Evolutionary conservation across 2,329 filamentous ascomycete genomes (phyloP).

Genomic region (Diaporthe capsici): DNA sequence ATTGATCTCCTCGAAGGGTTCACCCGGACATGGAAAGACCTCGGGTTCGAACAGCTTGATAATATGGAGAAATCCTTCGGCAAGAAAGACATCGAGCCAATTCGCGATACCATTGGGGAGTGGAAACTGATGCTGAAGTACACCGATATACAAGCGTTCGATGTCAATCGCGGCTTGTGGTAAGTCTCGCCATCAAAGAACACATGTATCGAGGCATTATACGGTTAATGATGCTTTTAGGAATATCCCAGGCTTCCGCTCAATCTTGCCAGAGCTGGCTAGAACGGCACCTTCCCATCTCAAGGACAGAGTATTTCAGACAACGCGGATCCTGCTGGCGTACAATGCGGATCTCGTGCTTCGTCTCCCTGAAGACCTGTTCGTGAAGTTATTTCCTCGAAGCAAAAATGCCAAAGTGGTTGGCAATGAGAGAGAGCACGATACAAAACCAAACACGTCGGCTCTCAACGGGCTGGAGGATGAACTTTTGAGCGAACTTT

Average conservation of each 20-base stretch:
- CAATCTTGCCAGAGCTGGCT: neutral
- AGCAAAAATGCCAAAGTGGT: neutral
- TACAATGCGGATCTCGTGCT: conserved; percentile 1
- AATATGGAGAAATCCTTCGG: neutral
- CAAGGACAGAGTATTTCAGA: neutral
- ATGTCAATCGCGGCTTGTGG: neutral
- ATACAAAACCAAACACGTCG: neutral
- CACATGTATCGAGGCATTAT: neutral
- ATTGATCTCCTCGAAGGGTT: neutral
- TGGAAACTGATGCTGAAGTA: neutral
- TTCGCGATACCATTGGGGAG: neutral
- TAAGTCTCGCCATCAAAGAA: neutral
- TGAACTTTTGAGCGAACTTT: neutral
- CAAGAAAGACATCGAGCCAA: neutral
- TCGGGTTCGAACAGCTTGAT: neutral
- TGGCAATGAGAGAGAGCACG: neutral
- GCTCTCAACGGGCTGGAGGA: neutral
- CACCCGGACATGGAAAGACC: neutral
- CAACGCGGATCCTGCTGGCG: neutral
- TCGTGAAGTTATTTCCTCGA: neutral
- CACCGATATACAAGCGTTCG: neutral
- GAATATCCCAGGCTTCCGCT: neutral
- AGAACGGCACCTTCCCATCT: neutral
- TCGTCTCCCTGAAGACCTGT: neutral
- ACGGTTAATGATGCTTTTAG: neutral